Base-by-base conservation (phyloP, 805 yeast species). In the Nakazawaea ambrosiae region DNA sequence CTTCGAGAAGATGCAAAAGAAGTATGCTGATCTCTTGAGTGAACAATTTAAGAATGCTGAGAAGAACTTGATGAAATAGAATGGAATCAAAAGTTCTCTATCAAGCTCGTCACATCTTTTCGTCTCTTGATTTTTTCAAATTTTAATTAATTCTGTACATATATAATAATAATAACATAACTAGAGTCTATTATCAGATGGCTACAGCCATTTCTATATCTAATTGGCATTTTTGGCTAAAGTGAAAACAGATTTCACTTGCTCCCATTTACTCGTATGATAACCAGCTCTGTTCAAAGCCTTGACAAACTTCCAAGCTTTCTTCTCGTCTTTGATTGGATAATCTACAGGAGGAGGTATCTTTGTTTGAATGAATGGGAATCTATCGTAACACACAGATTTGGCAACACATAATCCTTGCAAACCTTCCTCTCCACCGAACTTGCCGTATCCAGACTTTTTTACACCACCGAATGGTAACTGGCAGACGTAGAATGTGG, bases 401-500 rank as follows among this genome's bases (percentile, higher is more conserved):
- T 92, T 92, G 38, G 87, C 84, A 40, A 78, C 70, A 57, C 97
- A 90, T 31, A 92, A 65, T 0, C 96, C 97, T 28, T 86, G 75
- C 30, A 92, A 67, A 2, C 99, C 99, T 66, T 92, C 99, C 55
- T 82, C 95, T 33, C 99, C 99, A 17, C 96, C 96, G 64, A 92
- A 92, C 56, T 90, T 90, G 40, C 98, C 98, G 54, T 88, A 92
- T 0, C 99, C 99, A 5, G 95, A 83, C 32, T 88, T 92, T 48
- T 80, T 80, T 20, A 75, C 75, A 22, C 99, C 99, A 38, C 99
- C 99, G 61, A 92, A 92, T 23, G 99, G 99, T 48, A 92, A 68
- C 61, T 92, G 98, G 48, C 96, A 89, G 25, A 92, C 86, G 53
- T 89, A 87, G 54, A 78, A 92, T 0, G 97, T 90, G 6, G 97